phyloP scores from a whole-genome alignment of 2,329 filamentous ascomycete species.

The Phyllosticta capitalensis region DNA sequence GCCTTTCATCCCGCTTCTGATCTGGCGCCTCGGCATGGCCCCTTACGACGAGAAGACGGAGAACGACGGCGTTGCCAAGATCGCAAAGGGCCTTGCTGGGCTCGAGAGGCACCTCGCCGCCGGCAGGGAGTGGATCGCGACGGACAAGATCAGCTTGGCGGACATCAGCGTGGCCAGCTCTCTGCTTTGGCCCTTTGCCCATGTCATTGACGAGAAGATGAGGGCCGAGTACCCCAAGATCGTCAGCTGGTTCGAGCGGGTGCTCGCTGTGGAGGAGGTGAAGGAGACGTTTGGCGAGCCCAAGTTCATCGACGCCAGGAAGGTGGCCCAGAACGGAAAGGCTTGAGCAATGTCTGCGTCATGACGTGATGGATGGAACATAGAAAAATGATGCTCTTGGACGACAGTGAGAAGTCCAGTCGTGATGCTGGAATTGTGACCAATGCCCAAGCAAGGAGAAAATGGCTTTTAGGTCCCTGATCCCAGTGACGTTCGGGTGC shows the following conservation, averaged over 20 bases:
- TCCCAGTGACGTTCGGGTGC: too few relatives aligned
- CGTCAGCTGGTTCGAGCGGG: constrained; percentile 17
- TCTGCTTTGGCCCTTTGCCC: constrained; percentile 15
- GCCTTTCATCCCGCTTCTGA: constrained; percentile 11
- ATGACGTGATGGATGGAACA: background rate
- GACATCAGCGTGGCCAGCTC: constrained; percentile 17
- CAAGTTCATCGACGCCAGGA: background rate
- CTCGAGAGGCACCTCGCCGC: constrained; percentile 14
- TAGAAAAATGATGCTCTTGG: background rate
- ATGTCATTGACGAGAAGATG: constrained; percentile 15
- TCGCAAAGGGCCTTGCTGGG: constrained; percentile 12
- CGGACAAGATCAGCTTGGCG: constrained; percentile 16
- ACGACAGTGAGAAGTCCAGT: background rate
- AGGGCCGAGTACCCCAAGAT: constrained; percentile 13
- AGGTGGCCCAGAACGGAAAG: background rate
- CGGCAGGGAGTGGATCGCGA: constrained; percentile 13
- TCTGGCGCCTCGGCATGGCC: constrained; percentile 3
- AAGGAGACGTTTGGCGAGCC: constrained; percentile 13
- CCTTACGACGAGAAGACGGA: constrained; percentile 15
- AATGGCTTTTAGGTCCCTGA: background rate
- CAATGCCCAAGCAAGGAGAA: background rate
- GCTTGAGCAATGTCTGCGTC: too few relatives aligned
- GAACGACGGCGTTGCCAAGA: constrained; percentile 11
- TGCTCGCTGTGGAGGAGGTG: constrained; percentile 15
- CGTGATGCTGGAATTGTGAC: background rate